Conservation (phyloP, 192 early-diverging fungal genomes). For the Entophlyctis helioformis region DNA sequence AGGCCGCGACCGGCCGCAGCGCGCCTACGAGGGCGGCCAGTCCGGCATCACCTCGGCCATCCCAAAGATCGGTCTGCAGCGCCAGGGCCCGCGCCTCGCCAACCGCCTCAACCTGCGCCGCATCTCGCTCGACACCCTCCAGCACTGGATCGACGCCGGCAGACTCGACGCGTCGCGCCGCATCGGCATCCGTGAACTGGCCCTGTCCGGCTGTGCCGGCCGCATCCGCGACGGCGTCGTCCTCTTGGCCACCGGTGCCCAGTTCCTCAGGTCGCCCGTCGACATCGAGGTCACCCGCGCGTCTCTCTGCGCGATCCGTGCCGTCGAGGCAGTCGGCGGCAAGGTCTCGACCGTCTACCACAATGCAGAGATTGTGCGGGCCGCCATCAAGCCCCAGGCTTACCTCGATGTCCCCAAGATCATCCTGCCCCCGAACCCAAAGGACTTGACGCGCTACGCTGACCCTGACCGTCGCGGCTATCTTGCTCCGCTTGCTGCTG, state of each 20-base stretch:
- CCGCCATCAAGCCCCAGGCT: constrained; percentile 68
- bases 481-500: constrained; percentile 31
- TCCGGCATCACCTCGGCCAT: constrained; percentile 69
- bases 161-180: constrained; percentile 65
- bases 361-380: constrained; percentile 59
- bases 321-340: constrained; percentile 73
- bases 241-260: constrained; percentile 61
- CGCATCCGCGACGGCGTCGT: constrained; percentile 79
- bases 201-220: constrained; percentile 49
- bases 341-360: constrained; percentile 71
- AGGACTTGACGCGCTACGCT: constrained; percentile 42
- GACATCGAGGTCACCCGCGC: constrained; percentile 81
- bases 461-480: constrained; percentile 64
- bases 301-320: constrained; percentile 60
- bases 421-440: constrained; percentile 5
- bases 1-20: constrained; percentile 62
- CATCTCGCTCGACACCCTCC: constrained; percentile 68
- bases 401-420: constrained; percentile 35
- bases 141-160: constrained; percentile 81
- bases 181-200: constrained; percentile 72
- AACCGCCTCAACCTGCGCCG: constrained; percentile 4
- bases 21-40: constrained; percentile 90
- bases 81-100: neutral
- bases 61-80: constrained; percentile 72
- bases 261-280: constrained; percentile 61